A percentile compares a stretch with the other conserved stretches of the same genome.
phyloP scores from a whole-genome alignment of 179 eudicot species.

The Spinacia oleracea region DNA sequence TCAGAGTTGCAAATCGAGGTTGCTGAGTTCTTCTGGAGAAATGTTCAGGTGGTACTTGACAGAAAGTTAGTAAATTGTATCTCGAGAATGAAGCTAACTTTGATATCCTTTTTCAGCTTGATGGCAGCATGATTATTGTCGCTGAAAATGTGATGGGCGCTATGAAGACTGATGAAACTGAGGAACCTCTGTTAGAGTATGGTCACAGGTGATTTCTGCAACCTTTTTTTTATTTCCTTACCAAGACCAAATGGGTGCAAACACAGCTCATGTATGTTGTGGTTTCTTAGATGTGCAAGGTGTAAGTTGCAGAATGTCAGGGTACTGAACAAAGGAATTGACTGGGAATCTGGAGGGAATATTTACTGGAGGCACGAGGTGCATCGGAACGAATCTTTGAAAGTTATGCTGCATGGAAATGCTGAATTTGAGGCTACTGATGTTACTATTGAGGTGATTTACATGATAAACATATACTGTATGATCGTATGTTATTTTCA shows the following conservation, averaged over 20 bases:
- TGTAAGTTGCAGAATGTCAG: constrained; percentile 87
- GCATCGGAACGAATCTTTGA: constrained; percentile 59
- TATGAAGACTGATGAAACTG: constrained; percentile 37
- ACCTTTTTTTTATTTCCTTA: constrained; percentile 13
- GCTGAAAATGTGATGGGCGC: constrained; percentile 83
- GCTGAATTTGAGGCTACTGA: constrained; percentile 94
- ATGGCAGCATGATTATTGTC: constrained; percentile 75
- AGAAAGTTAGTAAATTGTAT: constrained; percentile 2
- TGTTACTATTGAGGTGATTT: constrained; percentile 73
- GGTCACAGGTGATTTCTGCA: constrained; percentile 60
- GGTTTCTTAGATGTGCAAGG: constrained; percentile 73
- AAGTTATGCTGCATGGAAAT: constrained; percentile 89
- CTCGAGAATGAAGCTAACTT: constrained; percentile 32
- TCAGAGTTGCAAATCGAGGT: constrained; percentile 94
- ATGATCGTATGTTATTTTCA: background rate
- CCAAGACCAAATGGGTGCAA: background rate
- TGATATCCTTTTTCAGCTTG: constrained; percentile 53
- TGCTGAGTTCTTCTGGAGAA: constrained; percentile 83
- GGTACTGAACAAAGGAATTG: constrained; percentile 78
- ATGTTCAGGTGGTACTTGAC: constrained; percentile 70
- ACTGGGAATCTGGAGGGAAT: constrained; percentile 70
- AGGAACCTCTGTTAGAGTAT: constrained; percentile 70
- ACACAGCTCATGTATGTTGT: constrained; percentile 9
- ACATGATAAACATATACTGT: background rate
- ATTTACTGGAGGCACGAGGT: constrained; percentile 92